These are phyloP conservation scores for Deinandra increscens DNA, from an alignment of 129 eudicot genomes.

Conservation along the genomic window DNA sequence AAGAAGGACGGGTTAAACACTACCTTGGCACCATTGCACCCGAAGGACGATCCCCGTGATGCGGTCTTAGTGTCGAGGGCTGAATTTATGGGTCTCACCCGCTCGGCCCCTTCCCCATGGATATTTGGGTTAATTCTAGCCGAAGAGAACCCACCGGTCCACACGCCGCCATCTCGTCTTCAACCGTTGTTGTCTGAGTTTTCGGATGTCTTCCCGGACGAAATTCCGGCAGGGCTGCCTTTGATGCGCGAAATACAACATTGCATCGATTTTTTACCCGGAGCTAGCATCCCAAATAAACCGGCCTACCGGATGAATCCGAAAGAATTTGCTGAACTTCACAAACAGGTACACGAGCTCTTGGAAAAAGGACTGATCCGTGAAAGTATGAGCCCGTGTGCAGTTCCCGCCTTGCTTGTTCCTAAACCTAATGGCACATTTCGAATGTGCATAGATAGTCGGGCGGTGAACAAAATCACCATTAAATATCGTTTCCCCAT, in stretches of 20 bases:
- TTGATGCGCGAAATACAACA: neutral
- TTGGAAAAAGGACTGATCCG: neutral
- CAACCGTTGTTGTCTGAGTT: neutral
- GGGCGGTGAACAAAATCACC: too few relatives aligned
- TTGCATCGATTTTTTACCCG: neutral
- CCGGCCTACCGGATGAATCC: neutral
- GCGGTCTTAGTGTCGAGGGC: too few relatives aligned
- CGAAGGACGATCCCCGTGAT: too few relatives aligned
- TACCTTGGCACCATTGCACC: too few relatives aligned
- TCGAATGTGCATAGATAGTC: too few relatives aligned
- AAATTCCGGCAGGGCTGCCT: neutral
- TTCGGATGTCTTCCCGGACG: neutral
- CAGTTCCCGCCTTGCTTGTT: neutral
- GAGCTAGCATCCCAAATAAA: neutral
- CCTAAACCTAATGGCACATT: neutral
- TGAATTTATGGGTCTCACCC: too few relatives aligned
- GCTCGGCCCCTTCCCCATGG: too few relatives aligned
- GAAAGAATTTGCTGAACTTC: neutral
- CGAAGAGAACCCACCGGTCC: too few relatives aligned
- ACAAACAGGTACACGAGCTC: neutral
- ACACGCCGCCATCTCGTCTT: neutral
- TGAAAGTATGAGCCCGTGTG: conserved; percentile 7
- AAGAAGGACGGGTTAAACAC: too few relatives aligned
- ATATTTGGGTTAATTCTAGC: too few relatives aligned
- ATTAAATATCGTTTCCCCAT: neutral